Percentiles rank a stretch among this genome's conserved stretches.
Evolutionary conservation across 768 basidiomycete genomes (phyloP).

Genomic region (Collybia sp.): DNA sequence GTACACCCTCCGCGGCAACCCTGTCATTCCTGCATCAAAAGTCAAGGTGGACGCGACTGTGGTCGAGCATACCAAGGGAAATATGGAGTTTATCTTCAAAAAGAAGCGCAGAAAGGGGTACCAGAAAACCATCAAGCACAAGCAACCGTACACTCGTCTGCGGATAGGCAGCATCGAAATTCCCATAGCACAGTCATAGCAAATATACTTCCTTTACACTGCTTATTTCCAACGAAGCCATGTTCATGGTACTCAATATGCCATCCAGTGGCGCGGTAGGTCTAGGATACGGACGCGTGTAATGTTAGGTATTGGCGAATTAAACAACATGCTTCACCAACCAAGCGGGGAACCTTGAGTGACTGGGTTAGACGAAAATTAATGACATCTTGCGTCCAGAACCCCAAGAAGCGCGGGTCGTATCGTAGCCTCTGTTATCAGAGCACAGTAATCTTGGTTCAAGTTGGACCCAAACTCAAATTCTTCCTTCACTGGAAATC

Average conservation of each 20-base stretch:
- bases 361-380: no score
- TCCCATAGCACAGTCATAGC: conserved; percentile 16
- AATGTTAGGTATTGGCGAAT: no score
- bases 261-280: no score
- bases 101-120: conserved; percentile 99
- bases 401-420: no score
- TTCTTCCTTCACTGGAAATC: no score
- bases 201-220: background rate
- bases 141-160: conserved; percentile 93
- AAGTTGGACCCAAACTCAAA: no score
- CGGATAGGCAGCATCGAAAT: conserved; percentile 80
- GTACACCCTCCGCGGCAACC: conserved; percentile 82
- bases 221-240: background rate
- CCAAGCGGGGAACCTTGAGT: no score
- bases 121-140: conserved; percentile 88
- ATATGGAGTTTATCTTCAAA: conserved; percentile 89
- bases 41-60: conserved; percentile 85
- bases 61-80: conserved; percentile 95
- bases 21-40: conserved; percentile 57
- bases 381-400: no score
- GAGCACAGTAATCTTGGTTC: no score
- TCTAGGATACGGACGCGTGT: no score
- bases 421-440: no score
- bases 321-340: no score
- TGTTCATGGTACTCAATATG: background rate